These are phyloP conservation scores for Dactylellina sp. DNA, from an alignment of 2,329 filamentous ascomycete genomes.

Conservation along the genomic window DNA sequence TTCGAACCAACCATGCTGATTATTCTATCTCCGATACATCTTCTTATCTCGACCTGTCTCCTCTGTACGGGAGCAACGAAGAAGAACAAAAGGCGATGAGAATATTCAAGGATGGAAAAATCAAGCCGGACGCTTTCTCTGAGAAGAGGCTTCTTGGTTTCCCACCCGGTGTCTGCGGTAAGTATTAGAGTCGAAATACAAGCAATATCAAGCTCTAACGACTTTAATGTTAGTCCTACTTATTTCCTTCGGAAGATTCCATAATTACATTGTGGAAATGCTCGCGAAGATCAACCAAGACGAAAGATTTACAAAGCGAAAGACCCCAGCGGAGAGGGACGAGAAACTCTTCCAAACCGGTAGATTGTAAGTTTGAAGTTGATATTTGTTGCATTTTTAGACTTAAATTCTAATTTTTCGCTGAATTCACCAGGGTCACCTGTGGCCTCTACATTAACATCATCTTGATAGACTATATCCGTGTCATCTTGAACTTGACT, in stretches of 20 bases:
- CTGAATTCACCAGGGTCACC: conserved; percentile 62
- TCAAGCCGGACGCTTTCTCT: conserved; percentile 70
- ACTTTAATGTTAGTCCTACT: conserved; percentile 30
- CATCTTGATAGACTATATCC: conserved; percentile 69
- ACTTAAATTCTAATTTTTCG: neutral
- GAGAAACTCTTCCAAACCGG: conserved; percentile 69
- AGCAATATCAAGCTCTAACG: conserved; percentile 64
- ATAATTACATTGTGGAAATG: conserved; percentile 64
- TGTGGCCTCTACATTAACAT: conserved; percentile 70
- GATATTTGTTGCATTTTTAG: neutral
- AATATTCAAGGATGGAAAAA: conserved; percentile 67
- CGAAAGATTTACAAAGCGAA: conserved; percentile 61
- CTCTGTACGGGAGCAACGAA: conserved; percentile 72
- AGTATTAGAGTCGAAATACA: conserved; percentile 66
- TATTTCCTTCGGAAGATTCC: conserved; percentile 64
- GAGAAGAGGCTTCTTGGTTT: conserved; percentile 68
- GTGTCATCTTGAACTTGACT: conserved; percentile 67
- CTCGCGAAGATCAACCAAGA: conserved; percentile 66
- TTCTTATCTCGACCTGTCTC: conserved; percentile 69
- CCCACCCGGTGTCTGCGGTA: conserved; percentile 68
- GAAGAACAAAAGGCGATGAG: conserved; percentile 74
- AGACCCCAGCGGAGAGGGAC: conserved; percentile 62
- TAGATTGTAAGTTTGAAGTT: conserved; percentile 62
- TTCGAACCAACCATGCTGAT: conserved; percentile 64
- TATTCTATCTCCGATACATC: conserved; percentile 67